Base-by-base conservation (phyloP, 2,329 filamentous ascomycete species). In the Aaosphaeria arxii region DNA sequence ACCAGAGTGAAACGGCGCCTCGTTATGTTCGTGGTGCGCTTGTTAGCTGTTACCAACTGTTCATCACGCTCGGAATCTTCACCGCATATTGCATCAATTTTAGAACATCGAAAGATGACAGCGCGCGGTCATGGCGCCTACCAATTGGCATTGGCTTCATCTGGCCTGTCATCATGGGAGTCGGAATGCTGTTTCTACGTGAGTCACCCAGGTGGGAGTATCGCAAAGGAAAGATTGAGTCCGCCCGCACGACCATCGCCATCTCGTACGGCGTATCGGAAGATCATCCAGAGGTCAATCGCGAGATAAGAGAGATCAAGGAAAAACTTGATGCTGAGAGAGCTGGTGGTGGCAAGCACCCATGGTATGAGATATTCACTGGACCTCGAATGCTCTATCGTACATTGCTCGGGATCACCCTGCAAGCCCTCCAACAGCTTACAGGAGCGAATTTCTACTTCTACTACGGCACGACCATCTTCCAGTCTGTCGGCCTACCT, bases 371-470 rank as follows among this genome's bases (percentile, higher is more conserved):
- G 57, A 81, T 83, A 57, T 76, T 90, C 54, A 78, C 80, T 48
- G 75, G 78, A 53, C 85, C 84, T 56, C 84, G 83, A 53, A 90
- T 88, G 77, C 56, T 80, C 5, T 83, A 87, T 65, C 78, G 85
- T 29, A 85, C 82, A 0, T 42, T 82, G 0, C 74, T 88, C 0
- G 85, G 85, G 36, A 78, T 87, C 33, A 63, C 74, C 4, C 76
- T 88, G 2, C 83, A 87, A 66, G 79, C 82, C 39, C 79, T 84
- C 5, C 84, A 88, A 66, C 85, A 88, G 61, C 73, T 88, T 2
- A 87, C 84, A 1, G 85, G 85, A 31, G 82, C 80, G 49, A 86
- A 86, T 70, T 86, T 83, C 69, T 85, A 83, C 73, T 86, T 86
- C 67, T 75, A 75, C 62, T 76, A 76, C 51, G 74, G 74, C 6